A percentile compares a stretch with the other conserved stretches of the same genome.
Evolutionary conservation across 176 grass and related monocot species (phyloP).

Genomic region (Hsuehochloa calcarea): DNA sequence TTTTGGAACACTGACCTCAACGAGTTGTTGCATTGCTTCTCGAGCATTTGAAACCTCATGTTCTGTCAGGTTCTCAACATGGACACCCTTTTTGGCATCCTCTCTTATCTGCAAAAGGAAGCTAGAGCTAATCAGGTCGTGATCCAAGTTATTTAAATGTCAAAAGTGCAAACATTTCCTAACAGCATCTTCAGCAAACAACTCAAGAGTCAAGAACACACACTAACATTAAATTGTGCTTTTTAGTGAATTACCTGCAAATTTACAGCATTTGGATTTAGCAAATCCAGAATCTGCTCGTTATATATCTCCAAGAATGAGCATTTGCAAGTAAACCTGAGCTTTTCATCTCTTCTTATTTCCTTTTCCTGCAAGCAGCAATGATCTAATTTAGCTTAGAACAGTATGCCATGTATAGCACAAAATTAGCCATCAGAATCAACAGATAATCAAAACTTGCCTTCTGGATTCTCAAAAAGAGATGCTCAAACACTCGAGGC

Average conservation of each 20-base stretch:
- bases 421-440: not conserved
- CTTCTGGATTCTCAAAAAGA: conserved; percentile 89
- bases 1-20: conserved; percentile 35
- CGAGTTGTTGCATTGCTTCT: conserved; percentile 90
- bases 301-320: conserved; percentile 99
- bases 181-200: not conserved
- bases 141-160: conserved; percentile 1
- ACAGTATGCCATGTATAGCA: not conserved
- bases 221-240: not conserved
- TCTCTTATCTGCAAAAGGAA: conserved; percentile 78
- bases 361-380: conserved; percentile 78
- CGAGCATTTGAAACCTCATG: conserved; percentile 81
- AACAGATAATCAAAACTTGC: conserved; percentile 44
- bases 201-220: not conserved
- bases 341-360: conserved; percentile 75
- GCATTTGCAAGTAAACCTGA: conserved; percentile 92
- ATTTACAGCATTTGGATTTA: conserved; percentile 75
- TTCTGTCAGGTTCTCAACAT: conserved; percentile 91
- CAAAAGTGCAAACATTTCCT: conserved; percentile 5
- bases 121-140: conserved; percentile 1
- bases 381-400: conserved; percentile 18
- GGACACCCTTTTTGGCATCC: conserved; percentile 86
- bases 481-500: conserved; percentile 94
- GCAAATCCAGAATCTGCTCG: conserved; percentile 90
- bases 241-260: conserved; percentile 64